Conservation (phyloP, 495 filamentous ascomycete genomes). For the Lichenothelia convexa region DNA sequence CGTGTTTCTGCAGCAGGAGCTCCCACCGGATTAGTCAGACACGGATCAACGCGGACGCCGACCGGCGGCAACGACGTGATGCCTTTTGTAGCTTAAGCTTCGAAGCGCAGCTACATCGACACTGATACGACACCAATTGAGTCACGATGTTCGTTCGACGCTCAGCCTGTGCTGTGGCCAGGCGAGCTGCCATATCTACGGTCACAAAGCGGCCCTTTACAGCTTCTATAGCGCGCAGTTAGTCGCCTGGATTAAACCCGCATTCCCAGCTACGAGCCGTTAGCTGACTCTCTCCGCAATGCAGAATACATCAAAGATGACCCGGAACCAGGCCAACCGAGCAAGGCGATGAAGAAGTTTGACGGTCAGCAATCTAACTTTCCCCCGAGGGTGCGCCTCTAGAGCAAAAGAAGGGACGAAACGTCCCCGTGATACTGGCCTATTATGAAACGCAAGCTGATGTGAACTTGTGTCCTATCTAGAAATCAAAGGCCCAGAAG, state of each 20-base stretch:
- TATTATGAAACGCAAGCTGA: neutral
- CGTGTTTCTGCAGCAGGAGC: too few relatives aligned
- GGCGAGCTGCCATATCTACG: constrained; percentile 47
- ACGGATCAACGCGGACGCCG: too few relatives aligned
- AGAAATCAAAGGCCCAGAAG: constrained; percentile 69
- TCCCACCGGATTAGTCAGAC: too few relatives aligned
- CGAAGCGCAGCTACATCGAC: neutral
- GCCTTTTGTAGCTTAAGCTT: neutral
- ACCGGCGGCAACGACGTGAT: too few relatives aligned
- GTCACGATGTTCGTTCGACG: constrained; percentile 65
- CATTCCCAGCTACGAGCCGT: neutral
- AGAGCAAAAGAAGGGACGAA: too few relatives aligned
- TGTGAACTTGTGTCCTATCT: constrained; percentile 7
- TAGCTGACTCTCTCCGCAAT: neutral
- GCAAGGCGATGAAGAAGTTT: constrained; percentile 17
- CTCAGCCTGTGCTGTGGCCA: constrained; percentile 50
- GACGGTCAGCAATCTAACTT: constrained; percentile 11
- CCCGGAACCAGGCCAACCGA: constrained; percentile 8
- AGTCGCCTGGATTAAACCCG: constrained; percentile 13
- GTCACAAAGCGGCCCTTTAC: constrained; percentile 39
- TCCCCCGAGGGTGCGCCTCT: neutral
- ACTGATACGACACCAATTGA: constrained; percentile 13
- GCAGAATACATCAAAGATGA: constrained; percentile 3
- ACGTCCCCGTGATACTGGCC: neutral
- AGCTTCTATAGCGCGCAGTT: constrained; percentile 40